Conservation (phyloP, 179 eudicot species). For the Monotropa hypopitys region DNA sequence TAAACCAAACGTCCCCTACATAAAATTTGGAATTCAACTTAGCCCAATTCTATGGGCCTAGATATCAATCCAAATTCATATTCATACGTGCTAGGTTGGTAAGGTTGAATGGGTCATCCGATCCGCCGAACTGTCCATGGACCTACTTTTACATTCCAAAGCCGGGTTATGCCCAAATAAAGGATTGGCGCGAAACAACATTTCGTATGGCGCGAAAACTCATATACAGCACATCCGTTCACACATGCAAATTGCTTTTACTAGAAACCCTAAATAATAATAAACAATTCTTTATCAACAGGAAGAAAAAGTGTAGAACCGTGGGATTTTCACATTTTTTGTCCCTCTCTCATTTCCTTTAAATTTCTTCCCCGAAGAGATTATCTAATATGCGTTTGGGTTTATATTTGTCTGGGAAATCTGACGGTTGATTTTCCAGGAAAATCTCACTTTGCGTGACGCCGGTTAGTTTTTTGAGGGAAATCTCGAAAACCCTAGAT, state of each 20-base stretch:
- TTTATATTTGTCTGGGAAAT: not conserved
- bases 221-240: not conserved
- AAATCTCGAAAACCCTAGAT: constrained; percentile 4
- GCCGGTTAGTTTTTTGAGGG: not conserved
- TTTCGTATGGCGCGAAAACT: not conserved
- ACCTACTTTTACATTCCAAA: not conserved
- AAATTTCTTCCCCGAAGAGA: not conserved
- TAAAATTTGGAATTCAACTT: no score
- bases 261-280: not conserved
- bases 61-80: no score
- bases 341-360: not conserved
- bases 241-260: not conserved
- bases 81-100: no score
- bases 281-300: not conserved
- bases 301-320: not conserved
- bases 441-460: not conserved
- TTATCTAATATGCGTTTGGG: not conserved
- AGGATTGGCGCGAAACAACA: not conserved
- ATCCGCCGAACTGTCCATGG: no score
- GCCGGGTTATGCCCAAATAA: not conserved
- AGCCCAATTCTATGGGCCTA: no score
- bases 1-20: no score
- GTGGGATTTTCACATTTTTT: not conserved
- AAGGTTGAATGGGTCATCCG: no score
- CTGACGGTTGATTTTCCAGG: not conserved